A percentile compares a stretch with the other conserved stretches of the same genome.
phyloP scores from a whole-genome alignment of 2,329 filamentous ascomycete species.

The Fonsecaea pugnacius region DNA sequence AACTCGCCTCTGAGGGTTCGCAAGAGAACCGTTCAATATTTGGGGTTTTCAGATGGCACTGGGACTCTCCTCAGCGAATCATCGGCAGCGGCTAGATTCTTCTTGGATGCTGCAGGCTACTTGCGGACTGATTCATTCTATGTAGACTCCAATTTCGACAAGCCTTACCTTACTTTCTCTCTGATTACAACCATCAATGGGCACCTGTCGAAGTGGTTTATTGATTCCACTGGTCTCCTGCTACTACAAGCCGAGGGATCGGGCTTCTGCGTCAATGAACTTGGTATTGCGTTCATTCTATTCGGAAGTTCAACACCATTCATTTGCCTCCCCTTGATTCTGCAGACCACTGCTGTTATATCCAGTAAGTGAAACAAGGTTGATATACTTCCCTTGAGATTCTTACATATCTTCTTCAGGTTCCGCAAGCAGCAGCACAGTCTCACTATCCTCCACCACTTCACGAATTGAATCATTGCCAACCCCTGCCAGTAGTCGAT shows the following conservation, averaged over 20 bases:
- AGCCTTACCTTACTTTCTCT: conserved; percentile 25
- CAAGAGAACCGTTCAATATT: conserved; percentile 31
- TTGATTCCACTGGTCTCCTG: conserved; percentile 8
- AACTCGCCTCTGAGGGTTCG: conserved; percentile 18
- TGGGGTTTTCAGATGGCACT: conserved; percentile 26
- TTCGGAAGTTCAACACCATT: conserved; percentile 18
- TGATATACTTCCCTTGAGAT: neutral
- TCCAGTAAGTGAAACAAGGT: neutral
- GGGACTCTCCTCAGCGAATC: conserved; percentile 18
- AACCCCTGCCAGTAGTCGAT: neutral
- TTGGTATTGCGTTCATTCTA: conserved; percentile 18
- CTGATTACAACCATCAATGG: conserved; percentile 7
- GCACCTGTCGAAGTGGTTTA: conserved; percentile 3
- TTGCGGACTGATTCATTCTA: conserved; percentile 20
- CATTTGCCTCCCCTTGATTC: conserved; percentile 15
- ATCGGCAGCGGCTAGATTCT: conserved; percentile 27
- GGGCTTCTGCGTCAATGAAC: conserved; percentile 21
- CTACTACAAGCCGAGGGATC: conserved; percentile 5
- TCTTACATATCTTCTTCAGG: neutral
- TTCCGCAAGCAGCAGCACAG: neutral
- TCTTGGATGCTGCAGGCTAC: conserved; percentile 21
- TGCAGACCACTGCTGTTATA: neutral
- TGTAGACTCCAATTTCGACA: conserved; percentile 22
- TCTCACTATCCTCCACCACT: neutral
- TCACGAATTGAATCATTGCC: neutral